Evolutionary conservation across 2,329 filamentous ascomycete genomes (phyloP).

Genomic region (Arthrobotrys conoides): DNA sequence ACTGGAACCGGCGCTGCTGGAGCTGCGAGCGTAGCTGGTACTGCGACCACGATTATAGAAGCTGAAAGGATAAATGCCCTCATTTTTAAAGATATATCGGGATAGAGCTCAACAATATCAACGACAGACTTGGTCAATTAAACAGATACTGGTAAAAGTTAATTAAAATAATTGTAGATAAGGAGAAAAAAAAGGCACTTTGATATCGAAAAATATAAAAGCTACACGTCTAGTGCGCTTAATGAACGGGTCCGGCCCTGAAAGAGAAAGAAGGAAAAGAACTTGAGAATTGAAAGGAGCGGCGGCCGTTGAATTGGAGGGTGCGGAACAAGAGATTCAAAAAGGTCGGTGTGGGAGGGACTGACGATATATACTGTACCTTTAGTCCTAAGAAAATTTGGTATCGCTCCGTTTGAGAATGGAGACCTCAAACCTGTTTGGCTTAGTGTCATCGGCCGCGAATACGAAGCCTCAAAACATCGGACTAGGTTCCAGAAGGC

Average conservation of each 20-base stretch:
- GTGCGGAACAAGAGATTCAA: neutral
- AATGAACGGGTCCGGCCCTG: constrained; percentile 10
- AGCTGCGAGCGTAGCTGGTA: constrained; percentile 26
- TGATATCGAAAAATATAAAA: neutral
- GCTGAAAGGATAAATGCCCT: constrained; percentile 6
- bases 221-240: constrained; percentile 6
- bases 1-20: constrained; percentile 1
- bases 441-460: constrained; percentile 7
- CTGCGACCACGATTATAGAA: neutral
- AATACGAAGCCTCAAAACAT: constrained; percentile 9
- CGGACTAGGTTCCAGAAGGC: constrained; percentile 5
- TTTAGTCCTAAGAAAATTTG: neutral
- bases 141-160: neutral
- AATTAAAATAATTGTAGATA: neutral
- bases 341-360: constrained; percentile 1
- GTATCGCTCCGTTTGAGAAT: neutral
- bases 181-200: neutral
- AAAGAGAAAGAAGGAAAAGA: neutral
- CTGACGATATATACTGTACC: constrained; percentile 11
- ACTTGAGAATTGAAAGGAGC: neutral
- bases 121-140: neutral
- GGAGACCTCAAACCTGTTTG: neutral
- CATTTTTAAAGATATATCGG: neutral
- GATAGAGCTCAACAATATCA: no score
- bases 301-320: neutral